phyloP scores from a whole-genome alignment of 2,329 filamentous ascomycete genomes.

The Monilinia polystroma region DNA sequence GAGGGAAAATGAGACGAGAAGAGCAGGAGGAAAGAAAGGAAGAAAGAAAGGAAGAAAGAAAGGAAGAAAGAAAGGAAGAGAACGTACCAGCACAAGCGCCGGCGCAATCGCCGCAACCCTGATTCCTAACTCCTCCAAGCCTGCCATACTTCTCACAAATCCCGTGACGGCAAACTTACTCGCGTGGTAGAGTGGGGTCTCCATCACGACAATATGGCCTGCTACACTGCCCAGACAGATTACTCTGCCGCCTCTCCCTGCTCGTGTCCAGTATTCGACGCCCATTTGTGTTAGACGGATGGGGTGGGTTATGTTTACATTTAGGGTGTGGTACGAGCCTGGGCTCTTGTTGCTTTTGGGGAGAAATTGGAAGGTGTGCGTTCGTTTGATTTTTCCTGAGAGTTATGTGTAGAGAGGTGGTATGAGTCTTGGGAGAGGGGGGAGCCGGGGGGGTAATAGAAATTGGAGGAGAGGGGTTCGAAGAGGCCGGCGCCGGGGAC shows the following conservation, averaged over 20 bases:
- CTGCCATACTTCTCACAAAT: conserved; percentile 14
- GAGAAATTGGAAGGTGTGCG: not conserved
- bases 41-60: not conserved
- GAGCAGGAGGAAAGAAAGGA: not conserved
- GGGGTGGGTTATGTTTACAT: conserved; percentile 52
- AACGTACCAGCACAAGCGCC: conserved; percentile 41
- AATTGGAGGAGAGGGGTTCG: conserved; percentile 45
- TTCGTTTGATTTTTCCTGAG: conserved; percentile 34
- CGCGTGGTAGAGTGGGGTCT: conserved; percentile 41
- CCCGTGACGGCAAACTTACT: conserved; percentile 21
- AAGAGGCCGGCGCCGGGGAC: conserved; percentile 50
- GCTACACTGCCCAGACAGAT: conserved; percentile 50
- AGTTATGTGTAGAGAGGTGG: conserved; percentile 26
- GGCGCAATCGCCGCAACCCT: conserved; percentile 47
- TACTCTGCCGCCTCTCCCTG: conserved; percentile 27
- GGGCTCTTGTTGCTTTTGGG: not conserved
- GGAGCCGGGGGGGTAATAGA: conserved; percentile 47
- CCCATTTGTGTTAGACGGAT: conserved; percentile 52
- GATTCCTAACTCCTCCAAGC: conserved; percentile 43
- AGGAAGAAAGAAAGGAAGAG: not conserved
- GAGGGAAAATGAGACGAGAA: not conserved
- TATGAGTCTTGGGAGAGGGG: conserved; percentile 39
- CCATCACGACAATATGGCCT: conserved; percentile 43
- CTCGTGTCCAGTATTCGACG: conserved; percentile 44
- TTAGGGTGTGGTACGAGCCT: conserved; percentile 44